Evolutionary conservation across 208 protist species (phyloP), one percentile per base, ranked within the genome.

Genomic region (Borovskyia barvae): DNA sequence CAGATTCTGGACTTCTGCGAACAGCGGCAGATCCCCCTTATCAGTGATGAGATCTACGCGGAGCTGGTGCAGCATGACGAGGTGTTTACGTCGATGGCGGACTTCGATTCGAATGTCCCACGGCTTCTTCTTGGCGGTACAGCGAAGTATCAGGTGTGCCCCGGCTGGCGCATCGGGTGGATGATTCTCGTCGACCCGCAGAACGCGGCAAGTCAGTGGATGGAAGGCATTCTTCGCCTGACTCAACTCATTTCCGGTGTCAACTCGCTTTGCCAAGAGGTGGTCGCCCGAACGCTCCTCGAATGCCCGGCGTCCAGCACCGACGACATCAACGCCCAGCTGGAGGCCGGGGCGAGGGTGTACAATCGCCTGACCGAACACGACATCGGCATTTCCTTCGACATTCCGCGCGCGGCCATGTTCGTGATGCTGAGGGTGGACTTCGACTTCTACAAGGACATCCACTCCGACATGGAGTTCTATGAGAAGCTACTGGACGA

Each of bases 21-120:
- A 57, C 63, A 90, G 47, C 72, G 92, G 60, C 51, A 81, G 36
- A 47, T 98, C 15, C 92, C 93, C 14, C 88, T 98, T 51, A 91
- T 98, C 41, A 62, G 88, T 7, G 96, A 98, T 49, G 96, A 98
- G 66, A 97, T 98, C 46, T 98, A 98, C 85, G 89, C 82, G 4
- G 88, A 92, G 36, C 92, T 98, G 75, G 85, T 94, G 24, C 97
- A 97, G 65, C 54, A 80, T 7, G 77, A 80, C 22, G 75, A 72
- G 12, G 37, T 47, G 30, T 98, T 97, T 63, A 66, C 68, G 49
- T 90, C 87, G 39, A 68, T 97, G 25, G 89, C 89, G 36, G 68
- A 77, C 43, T 77, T 98, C 29, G 91, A 94, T 19, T 71, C 79
- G 26, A 69, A 59, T 30, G 83, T 97, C 5, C 94, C 94, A 24